Conservation (phyloP, 2,329 filamentous ascomycete genomes). For the Pseudogymnoascus sp. region DNA sequence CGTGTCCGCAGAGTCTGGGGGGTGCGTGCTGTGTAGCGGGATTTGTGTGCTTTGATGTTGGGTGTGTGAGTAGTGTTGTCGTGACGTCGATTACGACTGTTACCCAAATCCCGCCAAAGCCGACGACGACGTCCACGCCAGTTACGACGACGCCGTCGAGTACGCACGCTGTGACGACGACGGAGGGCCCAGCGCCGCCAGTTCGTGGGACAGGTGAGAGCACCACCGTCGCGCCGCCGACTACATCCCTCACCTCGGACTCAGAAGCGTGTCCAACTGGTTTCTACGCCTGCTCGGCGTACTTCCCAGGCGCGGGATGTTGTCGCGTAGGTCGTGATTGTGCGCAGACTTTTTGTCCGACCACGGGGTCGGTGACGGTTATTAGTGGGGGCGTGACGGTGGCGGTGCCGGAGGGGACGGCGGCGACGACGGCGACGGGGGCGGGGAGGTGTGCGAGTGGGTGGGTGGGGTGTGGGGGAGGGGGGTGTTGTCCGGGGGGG, state of each 20-base stretch:
- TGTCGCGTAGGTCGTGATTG: slow-evolving; percentile 85
- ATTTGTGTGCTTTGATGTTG: slow-evolving; percentile 59
- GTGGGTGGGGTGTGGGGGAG: slow-evolving; percentile 69
- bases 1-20: slow-evolving; percentile 56
- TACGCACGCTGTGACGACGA: slow-evolving; percentile 29
- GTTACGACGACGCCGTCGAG: slow-evolving; percentile 11
- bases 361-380: slow-evolving; percentile 53
- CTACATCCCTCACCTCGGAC: slow-evolving; percentile 17
- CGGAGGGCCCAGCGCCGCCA: slow-evolving; percentile 35
- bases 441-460: slow-evolving; percentile 59
- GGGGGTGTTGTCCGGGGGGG: slow-evolving; percentile 77
- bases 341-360: slow-evolving; percentile 68
- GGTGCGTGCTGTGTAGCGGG: slow-evolving; percentile 71
- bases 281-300: slow-evolving; percentile 83
- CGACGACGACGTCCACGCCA: neutral
- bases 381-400: slow-evolving; percentile 63
- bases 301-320: slow-evolving; percentile 70
- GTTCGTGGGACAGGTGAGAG: slow-evolving; percentile 40
- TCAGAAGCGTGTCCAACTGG: slow-evolving; percentile 66
- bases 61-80: slow-evolving; percentile 41
- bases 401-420: slow-evolving; percentile 49
- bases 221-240: slow-evolving; percentile 29
- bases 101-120: neutral
- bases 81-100: neutral
- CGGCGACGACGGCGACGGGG: slow-evolving; percentile 33